A percentile compares a stretch with the other conserved stretches of the same genome.
Conservation (phyloP, 139 green algal genomes). For the Tetraselmis striata region DNA sequence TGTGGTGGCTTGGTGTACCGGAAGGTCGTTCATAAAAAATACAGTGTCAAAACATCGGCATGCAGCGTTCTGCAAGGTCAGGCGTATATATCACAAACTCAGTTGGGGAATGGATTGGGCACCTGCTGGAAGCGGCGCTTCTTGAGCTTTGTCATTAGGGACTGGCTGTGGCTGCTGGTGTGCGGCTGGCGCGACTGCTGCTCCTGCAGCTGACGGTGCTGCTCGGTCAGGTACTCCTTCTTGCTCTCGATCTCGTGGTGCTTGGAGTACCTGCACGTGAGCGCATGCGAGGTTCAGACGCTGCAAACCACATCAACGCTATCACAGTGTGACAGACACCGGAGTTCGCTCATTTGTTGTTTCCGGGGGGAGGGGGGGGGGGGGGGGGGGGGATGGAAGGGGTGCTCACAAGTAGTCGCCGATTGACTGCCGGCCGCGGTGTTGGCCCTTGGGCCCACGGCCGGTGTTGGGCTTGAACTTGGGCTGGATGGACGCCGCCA, state of each 20-base stretch:
- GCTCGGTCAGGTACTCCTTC: background rate
- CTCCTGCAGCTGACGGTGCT: background rate
- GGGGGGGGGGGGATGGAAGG: too few species aligned
- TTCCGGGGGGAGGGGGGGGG: too few species aligned
- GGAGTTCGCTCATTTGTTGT: too few species aligned
- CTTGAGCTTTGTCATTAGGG: background rate
- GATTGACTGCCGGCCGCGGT: slow-evolving; percentile 31
- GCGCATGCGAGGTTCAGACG: too few species aligned
- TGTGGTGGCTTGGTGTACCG: too few species aligned
- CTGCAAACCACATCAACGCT: too few species aligned
- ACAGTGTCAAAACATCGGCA: too few species aligned
- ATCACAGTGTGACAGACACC: too few species aligned
- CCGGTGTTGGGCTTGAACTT: slow-evolving; percentile 64
- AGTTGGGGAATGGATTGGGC: too few species aligned
- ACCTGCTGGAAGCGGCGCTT: background rate
- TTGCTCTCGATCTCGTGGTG: background rate
- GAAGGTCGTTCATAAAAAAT: too few species aligned
- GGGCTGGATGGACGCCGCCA: slow-evolving; percentile 48
- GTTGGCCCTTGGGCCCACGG: slow-evolving; percentile 27
- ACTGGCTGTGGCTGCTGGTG: background rate
- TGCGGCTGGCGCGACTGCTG: background rate
- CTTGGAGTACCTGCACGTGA: background rate
- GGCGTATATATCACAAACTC: too few species aligned
- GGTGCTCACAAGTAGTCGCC: slow-evolving; percentile 58
- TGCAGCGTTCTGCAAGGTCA: too few species aligned